phyloP scores from a whole-genome alignment of 2,329 filamentous ascomycete genomes.

The Plectosphaerella sp. region DNA sequence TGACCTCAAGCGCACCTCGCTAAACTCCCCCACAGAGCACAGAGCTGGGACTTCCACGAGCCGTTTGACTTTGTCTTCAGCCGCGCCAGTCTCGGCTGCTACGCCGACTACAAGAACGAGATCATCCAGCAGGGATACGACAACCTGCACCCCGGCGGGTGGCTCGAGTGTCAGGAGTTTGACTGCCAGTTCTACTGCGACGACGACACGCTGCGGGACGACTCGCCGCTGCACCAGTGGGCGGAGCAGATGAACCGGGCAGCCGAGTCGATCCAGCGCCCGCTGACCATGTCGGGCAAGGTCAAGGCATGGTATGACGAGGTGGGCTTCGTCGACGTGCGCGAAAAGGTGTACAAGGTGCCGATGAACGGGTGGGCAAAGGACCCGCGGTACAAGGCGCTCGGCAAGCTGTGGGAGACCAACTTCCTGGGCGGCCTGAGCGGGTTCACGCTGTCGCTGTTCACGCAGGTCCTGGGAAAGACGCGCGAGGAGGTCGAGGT shows the following conservation, averaged over 20 bases:
- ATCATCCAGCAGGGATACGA: slow-evolving; percentile 48
- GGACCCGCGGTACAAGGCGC: slow-evolving; percentile 33
- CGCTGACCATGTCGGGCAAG: slow-evolving; percentile 26
- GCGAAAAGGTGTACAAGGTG: slow-evolving; percentile 47
- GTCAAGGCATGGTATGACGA: slow-evolving; percentile 34
- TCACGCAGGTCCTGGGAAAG: slow-evolving; percentile 33
- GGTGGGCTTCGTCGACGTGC: slow-evolving; percentile 52
- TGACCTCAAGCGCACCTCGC: not conserved
- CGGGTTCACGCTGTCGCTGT: slow-evolving; percentile 36
- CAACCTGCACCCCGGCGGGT: slow-evolving; percentile 47
- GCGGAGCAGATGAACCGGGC: slow-evolving; percentile 34
- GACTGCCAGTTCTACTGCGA: slow-evolving; percentile 34
- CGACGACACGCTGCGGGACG: slow-evolving; percentile 35
- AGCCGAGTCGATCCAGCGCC: slow-evolving; percentile 28
- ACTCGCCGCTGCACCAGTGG: slow-evolving; percentile 34
- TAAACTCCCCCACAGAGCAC: slow-evolving; percentile 26
- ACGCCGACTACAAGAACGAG: slow-evolving; percentile 41
- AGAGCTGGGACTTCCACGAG: slow-evolving; percentile 48
- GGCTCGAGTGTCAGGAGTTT: slow-evolving; percentile 50
- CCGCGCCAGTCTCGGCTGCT: slow-evolving; percentile 44
- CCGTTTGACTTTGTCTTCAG: slow-evolving; percentile 53
- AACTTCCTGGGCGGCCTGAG: slow-evolving; percentile 39
- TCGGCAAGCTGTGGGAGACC: slow-evolving; percentile 40
- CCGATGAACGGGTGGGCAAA: slow-evolving; percentile 52
- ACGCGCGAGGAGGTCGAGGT: slow-evolving; percentile 46